Conservation (phyloP, 2,329 filamentous ascomycete species). For the Cytospora piceicola region DNA sequence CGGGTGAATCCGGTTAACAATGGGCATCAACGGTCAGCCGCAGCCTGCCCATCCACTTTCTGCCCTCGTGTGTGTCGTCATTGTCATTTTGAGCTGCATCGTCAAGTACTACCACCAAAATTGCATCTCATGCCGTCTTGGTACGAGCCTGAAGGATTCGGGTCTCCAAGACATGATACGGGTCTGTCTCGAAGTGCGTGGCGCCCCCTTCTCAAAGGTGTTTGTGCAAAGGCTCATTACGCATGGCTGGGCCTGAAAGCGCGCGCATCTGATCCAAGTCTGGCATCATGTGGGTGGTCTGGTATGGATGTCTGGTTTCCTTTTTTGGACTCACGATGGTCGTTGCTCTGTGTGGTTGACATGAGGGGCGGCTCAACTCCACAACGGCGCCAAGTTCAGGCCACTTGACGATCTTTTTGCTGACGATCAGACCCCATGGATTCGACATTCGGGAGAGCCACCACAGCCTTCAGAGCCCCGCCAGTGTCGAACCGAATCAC, state of each 20-base stretch:
- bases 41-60: neutral
- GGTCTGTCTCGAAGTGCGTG: slow-evolving; percentile 5
- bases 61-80: neutral
- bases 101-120: neutral
- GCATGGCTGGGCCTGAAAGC: slow-evolving; percentile 5
- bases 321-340: slow-evolving; percentile 18
- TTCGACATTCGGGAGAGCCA: neutral
- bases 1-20: neutral
- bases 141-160: slow-evolving; percentile 9
- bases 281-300: neutral
- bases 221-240: slow-evolving; percentile 6
- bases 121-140: slow-evolving; percentile 3
- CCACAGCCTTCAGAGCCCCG: slow-evolving; percentile 4
- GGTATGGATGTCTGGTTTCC: neutral
- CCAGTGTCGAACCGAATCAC: slow-evolving; percentile 17
- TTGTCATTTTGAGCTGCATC: slow-evolving; percentile 1
- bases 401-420: slow-evolving; percentile 6
- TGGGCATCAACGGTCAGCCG: neutral
- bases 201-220: neutral
- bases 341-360: slow-evolving; percentile 14
- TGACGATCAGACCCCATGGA: neutral
- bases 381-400: slow-evolving; percentile 4
- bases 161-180: slow-evolving; percentile 18
- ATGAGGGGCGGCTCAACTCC: slow-evolving; percentile 9
- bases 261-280: slow-evolving; percentile 11